Conservation (phyloP, 306 rosid species). For the Quercus bicolor region DNA sequence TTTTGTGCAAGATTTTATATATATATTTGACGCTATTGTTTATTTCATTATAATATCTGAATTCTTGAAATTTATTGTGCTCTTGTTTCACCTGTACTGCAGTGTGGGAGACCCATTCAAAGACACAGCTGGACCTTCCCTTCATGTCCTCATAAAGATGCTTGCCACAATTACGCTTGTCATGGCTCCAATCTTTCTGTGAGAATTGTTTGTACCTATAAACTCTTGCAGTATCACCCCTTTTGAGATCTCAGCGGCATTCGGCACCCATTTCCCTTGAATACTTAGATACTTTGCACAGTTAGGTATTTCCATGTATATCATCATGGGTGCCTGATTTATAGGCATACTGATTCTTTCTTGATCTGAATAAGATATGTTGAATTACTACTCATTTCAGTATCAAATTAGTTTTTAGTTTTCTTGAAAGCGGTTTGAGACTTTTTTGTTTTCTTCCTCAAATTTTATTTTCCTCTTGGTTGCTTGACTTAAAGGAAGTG, state of each 20-base stretch:
- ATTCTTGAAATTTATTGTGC: background rate
- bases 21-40: background rate
- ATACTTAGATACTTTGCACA: constrained; percentile 37
- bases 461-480: background rate
- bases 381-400: constrained; percentile 32
- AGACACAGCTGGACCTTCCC: constrained; percentile 98
- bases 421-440: background rate
- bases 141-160: constrained; percentile 96
- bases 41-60: background rate
- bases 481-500: background rate
- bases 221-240: background rate
- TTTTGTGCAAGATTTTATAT: background rate
- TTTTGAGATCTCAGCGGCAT: constrained; percentile 30
- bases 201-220: constrained; percentile 43
- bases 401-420: background rate
- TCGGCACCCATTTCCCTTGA: constrained; percentile 37
- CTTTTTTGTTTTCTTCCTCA: background rate
- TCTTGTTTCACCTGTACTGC: constrained; percentile 22
- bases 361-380: constrained; percentile 29
- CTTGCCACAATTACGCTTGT: constrained; percentile 93
- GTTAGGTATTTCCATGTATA: constrained; percentile 51
- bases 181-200: constrained; percentile 97
- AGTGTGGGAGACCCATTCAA: constrained; percentile 99
- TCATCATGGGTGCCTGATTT: constrained; percentile 41
- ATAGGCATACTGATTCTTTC: constrained; percentile 30